These are phyloP conservation scores for Linnemannia schmuckeri DNA, from an alignment of 192 early-diverging fungal species.

Conservation along the genomic window DNA sequence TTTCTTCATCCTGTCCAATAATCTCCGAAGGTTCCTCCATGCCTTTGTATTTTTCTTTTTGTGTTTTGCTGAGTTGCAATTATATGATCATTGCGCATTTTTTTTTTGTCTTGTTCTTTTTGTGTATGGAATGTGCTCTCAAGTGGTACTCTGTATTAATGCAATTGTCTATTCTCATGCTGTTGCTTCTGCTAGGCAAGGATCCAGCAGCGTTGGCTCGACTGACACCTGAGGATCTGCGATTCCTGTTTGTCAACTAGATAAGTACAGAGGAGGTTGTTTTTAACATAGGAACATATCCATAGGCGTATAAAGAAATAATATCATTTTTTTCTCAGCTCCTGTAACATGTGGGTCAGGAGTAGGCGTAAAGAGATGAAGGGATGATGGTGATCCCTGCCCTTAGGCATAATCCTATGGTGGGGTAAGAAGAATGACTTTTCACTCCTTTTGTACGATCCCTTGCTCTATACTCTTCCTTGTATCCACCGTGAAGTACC, in stretches of 20 bases:
- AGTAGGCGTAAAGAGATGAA: no score
- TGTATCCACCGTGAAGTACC: no score
- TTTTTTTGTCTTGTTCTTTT: not conserved
- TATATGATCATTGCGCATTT: not conserved
- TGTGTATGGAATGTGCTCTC: not conserved
- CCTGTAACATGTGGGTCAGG: no score
- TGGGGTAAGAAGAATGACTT: no score
- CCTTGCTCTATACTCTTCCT: no score
- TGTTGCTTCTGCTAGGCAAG: constrained; percentile 38
- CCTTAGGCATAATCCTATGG: no score
- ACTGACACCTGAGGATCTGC: constrained; percentile 82
- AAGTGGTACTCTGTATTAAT: not conserved
- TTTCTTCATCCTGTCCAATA: not conserved
- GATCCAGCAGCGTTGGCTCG: constrained; percentile 82
- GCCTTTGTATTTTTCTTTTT: not conserved
- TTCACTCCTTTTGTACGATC: no score
- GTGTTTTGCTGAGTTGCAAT: not conserved
- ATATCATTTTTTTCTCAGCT: no score
- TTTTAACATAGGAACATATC: no score
- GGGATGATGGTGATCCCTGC: no score
- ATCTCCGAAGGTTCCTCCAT: not conserved
- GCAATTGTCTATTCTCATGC: not conserved
- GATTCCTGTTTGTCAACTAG: constrained; percentile 87
- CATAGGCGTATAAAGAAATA: no score
- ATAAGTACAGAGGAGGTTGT: no score